Base-by-base conservation (phyloP, 2,329 filamentous ascomycete species). In the Parascedosporium putredinis region DNA sequence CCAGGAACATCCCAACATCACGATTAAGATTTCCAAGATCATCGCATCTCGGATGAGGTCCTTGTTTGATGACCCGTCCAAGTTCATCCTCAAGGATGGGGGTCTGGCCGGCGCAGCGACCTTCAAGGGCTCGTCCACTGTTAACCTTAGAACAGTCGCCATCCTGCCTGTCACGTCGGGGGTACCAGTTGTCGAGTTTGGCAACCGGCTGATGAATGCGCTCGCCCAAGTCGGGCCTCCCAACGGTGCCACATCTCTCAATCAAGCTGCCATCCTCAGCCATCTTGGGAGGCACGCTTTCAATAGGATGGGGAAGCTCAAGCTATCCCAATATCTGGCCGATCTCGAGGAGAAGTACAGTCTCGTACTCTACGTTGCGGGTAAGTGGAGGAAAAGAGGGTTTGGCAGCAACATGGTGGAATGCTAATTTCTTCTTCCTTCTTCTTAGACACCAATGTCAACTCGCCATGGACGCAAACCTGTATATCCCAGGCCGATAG, bases 21-120 rank as follows among this genome's bases (percentile, higher is more conserved):
- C 93, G 0, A 97, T 98, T 64, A 96, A 97, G 66, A 95, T 98
- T 24, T 97, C 93, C 1, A 98, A 97, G 65, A 93, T 98, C 57
- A 96, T 98, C 59, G 93, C 93, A 0, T 89, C 90, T 31, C 82
- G 93, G 3, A 97, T 98, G 93, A 78, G 91, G 53, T 79, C 87
- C 38, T 69, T 96, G 34, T 80, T 97, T 18, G 88, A 97, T 57
- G 84, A 90, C 58, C 86, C 88, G 2, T 69, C 87, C 14, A 76
- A 80, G 31, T 76, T 84, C 34, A 74, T 81, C 49, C 74, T 76
- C 7, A 80, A 80, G 52, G 85, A 91, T 48, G 71, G 75, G 4
- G 76, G 77, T 3, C 74, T 78, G 1, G 75, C 74, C 29, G 84
- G 81, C 52, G 59, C 64, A 0, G 59, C 61, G n/a, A 62, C 59